A percentile compares a stretch with the other conserved stretches of the same genome.
These are phyloP conservation scores for Talaromyces pinophilus DNA, from an alignment of 2,329 filamentous ascomycete genomes.

Conservation along the genomic window DNA sequence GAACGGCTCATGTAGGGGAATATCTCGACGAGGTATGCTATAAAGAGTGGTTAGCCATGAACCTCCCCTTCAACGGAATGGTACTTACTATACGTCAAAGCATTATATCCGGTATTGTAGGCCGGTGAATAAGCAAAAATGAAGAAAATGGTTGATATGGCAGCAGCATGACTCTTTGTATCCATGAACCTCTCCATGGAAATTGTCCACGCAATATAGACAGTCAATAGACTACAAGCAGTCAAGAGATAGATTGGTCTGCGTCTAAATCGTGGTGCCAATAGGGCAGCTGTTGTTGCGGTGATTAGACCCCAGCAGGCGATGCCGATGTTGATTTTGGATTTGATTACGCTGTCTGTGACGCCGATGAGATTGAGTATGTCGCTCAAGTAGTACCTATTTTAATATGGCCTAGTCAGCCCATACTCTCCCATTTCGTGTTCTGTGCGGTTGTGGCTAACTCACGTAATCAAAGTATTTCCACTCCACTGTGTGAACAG, in stretches of 20 bases:
- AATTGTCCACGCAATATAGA: slow-evolving; percentile 60
- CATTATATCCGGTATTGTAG: slow-evolving; percentile 68
- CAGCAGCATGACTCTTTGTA: slow-evolving; percentile 41
- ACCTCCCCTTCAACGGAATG: background rate
- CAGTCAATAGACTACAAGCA: slow-evolving; percentile 52
- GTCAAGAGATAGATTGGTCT: slow-evolving; percentile 51
- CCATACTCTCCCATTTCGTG: slow-evolving; percentile 14
- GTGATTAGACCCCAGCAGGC: slow-evolving; percentile 47
- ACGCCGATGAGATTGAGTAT: slow-evolving; percentile 44
- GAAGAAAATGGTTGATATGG: slow-evolving; percentile 55
- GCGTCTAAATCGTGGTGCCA: slow-evolving; percentile 47
- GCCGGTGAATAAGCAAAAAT: slow-evolving; percentile 61
- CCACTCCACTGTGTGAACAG: slow-evolving; percentile 45
- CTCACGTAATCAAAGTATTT: slow-evolving; percentile 41
- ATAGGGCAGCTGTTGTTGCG: slow-evolving; percentile 42
- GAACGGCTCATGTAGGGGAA: slow-evolving; percentile 61
- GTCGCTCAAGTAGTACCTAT: slow-evolving; percentile 32
- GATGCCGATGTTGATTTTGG: slow-evolving; percentile 42
- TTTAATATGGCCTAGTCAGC: slow-evolving; percentile 38
- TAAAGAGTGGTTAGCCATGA: slow-evolving; percentile 35
- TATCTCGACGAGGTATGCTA: slow-evolving; percentile 53
- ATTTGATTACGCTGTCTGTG: slow-evolving; percentile 39
- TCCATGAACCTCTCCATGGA: slow-evolving; percentile 42
- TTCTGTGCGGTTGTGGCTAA: background rate
- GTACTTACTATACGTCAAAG: slow-evolving; percentile 51